phyloP scores from a whole-genome alignment of 148 eudicot genomes.

The Simmondsia chinensis region DNA sequence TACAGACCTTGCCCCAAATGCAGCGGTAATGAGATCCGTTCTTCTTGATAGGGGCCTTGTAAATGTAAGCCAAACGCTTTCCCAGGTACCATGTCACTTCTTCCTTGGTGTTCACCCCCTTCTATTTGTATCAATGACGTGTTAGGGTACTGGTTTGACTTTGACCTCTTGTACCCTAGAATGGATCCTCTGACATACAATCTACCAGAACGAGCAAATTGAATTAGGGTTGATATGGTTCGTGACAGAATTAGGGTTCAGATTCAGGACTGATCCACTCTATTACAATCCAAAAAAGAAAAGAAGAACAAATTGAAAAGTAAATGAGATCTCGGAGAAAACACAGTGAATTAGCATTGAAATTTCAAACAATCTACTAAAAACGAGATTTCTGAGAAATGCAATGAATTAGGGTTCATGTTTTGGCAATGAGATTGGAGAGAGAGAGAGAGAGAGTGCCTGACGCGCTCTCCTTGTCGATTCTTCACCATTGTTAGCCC shows the following conservation, averaged over 20 bases:
- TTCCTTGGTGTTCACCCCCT: constrained; percentile 49
- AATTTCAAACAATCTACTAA: too few species aligned
- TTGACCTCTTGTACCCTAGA: constrained; percentile 50
- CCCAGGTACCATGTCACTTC: constrained; percentile 50
- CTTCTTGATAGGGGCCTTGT: constrained; percentile 26
- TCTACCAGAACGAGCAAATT: too few species aligned
- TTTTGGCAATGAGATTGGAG: too few species aligned
- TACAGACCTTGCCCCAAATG: constrained; percentile 42
- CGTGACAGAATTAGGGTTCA: too few species aligned
- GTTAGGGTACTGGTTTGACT: constrained; percentile 51
- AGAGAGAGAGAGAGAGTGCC: constrained; percentile 8
- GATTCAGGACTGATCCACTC: too few species aligned
- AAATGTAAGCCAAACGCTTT: constrained; percentile 43
- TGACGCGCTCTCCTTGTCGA: constrained; percentile 53
- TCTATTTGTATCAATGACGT: constrained; percentile 47
- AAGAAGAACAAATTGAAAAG: not conserved
- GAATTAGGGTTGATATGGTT: too few species aligned
- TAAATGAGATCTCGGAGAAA: not conserved
- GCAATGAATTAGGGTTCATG: too few species aligned
- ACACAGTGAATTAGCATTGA: too few species aligned
- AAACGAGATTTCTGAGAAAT: too few species aligned
- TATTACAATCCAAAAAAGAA: not conserved
- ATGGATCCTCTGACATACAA: constrained; percentile 32
- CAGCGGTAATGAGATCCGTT: constrained; percentile 35
- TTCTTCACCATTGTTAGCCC: constrained; percentile 50